Conservation (phyloP, 2,329 filamentous ascomycete genomes). For the Neoascochyta sp. region DNA sequence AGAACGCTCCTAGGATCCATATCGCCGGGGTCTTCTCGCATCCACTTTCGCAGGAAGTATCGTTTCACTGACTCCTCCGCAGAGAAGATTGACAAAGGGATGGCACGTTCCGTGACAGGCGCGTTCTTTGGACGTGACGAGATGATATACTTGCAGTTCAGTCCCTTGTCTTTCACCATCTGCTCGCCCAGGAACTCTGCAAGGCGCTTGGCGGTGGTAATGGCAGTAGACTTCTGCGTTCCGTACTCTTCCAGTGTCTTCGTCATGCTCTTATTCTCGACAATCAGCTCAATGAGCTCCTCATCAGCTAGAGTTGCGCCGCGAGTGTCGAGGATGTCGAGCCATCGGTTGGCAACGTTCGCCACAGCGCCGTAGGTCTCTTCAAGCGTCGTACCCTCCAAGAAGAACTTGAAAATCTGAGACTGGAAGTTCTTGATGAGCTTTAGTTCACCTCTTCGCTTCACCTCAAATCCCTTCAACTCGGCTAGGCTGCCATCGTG, state of each 20-base stretch:
- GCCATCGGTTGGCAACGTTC: slow-evolving; percentile 91
- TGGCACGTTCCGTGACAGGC: slow-evolving; percentile 88
- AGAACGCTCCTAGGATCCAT: slow-evolving; percentile 87
- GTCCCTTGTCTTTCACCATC: slow-evolving; percentile 98
- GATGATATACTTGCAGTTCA: slow-evolving; percentile 99
- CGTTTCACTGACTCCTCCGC: slow-evolving; percentile 85
- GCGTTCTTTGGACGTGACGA: slow-evolving; percentile 80
- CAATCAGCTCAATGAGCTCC: slow-evolving; percentile 98
- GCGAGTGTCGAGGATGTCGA: slow-evolving; percentile 88
- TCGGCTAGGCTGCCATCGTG: slow-evolving; percentile 94
- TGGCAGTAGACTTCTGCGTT: slow-evolving; percentile 94
- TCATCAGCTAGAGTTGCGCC: slow-evolving; percentile 90
- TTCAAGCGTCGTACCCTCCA: slow-evolving; percentile 80
- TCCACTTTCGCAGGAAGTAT: slow-evolving; percentile 88
- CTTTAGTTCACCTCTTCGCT: slow-evolving; percentile 94
- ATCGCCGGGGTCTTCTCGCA: slow-evolving; percentile 86
- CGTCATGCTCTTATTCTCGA: slow-evolving; percentile 96
- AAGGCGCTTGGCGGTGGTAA: slow-evolving; percentile 90
- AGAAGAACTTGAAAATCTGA: slow-evolving; percentile 98
- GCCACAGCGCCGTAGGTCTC: slow-evolving; percentile 92
- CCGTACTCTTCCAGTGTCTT: slow-evolving; percentile 98
- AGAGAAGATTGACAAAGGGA: slow-evolving; percentile 96
- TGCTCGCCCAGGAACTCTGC: slow-evolving; percentile 96
- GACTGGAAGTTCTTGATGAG: slow-evolving; percentile 99
- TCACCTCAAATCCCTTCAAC: slow-evolving; percentile 95